Base-by-base conservation (phyloP, 163 green algal genomes). In the Chloromonas sp. region DNA sequence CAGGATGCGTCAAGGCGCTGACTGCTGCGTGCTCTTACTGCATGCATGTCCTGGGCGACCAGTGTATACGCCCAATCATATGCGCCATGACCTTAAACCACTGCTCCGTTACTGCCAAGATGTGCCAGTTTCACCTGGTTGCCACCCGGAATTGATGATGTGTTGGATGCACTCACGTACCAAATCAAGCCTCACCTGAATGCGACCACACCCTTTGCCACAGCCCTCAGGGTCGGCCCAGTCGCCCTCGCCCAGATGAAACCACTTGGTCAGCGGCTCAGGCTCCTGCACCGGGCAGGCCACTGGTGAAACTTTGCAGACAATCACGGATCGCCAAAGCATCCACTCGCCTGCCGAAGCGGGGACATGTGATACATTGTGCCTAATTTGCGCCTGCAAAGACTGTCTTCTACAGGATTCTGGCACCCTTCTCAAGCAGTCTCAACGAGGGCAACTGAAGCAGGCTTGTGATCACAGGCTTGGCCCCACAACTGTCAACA, bases 161-260 rank as follows among this genome's bases (percentile, higher is more conserved):
- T 36, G 36, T 36, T 36, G 36, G 36, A 36, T 36, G 36, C 36
- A 36, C 36, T 36, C 36, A 36, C 36, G 36, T 36, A 74, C 71
- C 71, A 36, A 14, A 36, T 3, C 13, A 2, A 36, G 14, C 13
- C 71, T 14, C 78, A 82, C 78, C 78, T 82, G 36, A 58, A 82
- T 62, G 8, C 61, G 11, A 2, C 80, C 80, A 0, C 2, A 14
- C 2, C 80, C 80, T n/a, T 83, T 83, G 80, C 80, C 83, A 60
- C 83, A 85, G 58, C 83, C 83, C 58, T 70, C 83, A 13, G 71
- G 71, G 74, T 85, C 61, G n/a, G 70, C 36, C 71, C 71, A 85
- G 59, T 79, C 58, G 13, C 83, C 83, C 61, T 76, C 58, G 0
- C 83, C 83, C 70, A 85, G 60, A 60, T 85, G 83, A 60, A 82